These are phyloP conservation scores for Bipolaris oryzae DNA, from an alignment of 2,329 filamentous ascomycete species.

Conservation along the genomic window DNA sequence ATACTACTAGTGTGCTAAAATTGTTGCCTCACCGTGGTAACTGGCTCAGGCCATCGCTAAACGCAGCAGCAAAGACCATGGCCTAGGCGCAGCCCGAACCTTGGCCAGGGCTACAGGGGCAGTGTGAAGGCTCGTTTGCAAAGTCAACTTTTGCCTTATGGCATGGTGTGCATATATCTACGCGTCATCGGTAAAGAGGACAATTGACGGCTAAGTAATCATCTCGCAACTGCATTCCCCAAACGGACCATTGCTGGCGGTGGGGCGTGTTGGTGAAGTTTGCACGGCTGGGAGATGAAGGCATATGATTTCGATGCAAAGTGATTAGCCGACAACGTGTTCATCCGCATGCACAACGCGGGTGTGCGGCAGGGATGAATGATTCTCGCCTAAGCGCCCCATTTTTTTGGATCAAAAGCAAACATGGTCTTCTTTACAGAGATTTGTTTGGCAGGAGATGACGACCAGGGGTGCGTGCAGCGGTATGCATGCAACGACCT, in stretches of 20 bases:
- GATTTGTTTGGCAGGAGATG: background rate
- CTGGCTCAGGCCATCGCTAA: background rate
- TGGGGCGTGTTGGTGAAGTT: background rate
- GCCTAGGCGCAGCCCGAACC: background rate
- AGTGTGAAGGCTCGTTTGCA: background rate
- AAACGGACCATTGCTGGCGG: background rate
- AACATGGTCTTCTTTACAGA: background rate
- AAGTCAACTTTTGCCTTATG: background rate
- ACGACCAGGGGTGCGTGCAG: background rate
- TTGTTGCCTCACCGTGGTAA: background rate
- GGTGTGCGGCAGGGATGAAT: background rate
- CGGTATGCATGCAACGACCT: background rate
- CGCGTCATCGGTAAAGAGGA: background rate
- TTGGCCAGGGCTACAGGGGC: background rate
- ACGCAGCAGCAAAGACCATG: background rate
- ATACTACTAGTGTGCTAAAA: no score
- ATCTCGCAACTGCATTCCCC: slow-evolving; percentile 1
- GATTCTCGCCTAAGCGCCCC: slow-evolving; percentile 2
- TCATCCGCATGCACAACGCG: background rate
- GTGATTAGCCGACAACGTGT: background rate
- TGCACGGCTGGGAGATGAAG: slow-evolving; percentile 14
- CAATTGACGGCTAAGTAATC: background rate
- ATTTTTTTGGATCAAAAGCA: slow-evolving; percentile 2
- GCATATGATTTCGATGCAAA: slow-evolving; percentile 3
- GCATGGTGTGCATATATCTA: background rate